Base-by-base conservation (phyloP, 2,329 filamentous ascomycete genomes). In the Cladosporium sphaerospermum region DNA sequence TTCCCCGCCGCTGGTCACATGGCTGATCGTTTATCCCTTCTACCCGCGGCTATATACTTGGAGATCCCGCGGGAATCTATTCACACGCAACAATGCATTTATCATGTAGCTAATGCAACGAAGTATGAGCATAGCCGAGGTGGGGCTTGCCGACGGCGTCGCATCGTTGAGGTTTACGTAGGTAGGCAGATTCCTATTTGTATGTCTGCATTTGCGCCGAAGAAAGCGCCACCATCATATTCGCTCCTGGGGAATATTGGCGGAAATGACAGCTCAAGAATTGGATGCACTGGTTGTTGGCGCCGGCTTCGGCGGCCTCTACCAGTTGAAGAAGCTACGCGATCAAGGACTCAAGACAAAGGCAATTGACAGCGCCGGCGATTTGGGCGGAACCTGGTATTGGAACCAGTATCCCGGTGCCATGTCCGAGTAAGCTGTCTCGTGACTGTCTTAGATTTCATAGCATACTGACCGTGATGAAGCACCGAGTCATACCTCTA, bases 241-340 rank as follows among this genome's bases (percentile, higher is more conserved):
- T 28, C 23, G 7, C 23, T 28, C 23, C 23, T 28, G 23, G 5
- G 7, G 23, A 28, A 28, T 28, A 28, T 28, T 28, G 23, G 23
- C 23, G 7, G 7, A 28, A 28, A 28, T 28, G 23, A 28, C 23
- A 5, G 4, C 23, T 10, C 40, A 33, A 13, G 56, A 59, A 9
- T 41, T 57, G 18, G 61, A 63, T 41, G 61, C 57, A 9, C 13
- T 62, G 9, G 51, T 62, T 10, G 67, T 74, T 2, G 71, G 71
- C 18, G 71, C 71, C 36, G 71, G 71, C 0, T 71, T 73, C 45
- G 67, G 69, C 11, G 71, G 71, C 18, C 62, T 72, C 7, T 73
- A 71, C 43, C 51, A 70, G 33, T 63, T 73, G 53, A 65, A 73
- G 57, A 69, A 68, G 47, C 61, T 73, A n/a, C 65, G 69, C 16